Conservation (phyloP, 129 eudicot species). For the Dittrichia graveolens region DNA sequence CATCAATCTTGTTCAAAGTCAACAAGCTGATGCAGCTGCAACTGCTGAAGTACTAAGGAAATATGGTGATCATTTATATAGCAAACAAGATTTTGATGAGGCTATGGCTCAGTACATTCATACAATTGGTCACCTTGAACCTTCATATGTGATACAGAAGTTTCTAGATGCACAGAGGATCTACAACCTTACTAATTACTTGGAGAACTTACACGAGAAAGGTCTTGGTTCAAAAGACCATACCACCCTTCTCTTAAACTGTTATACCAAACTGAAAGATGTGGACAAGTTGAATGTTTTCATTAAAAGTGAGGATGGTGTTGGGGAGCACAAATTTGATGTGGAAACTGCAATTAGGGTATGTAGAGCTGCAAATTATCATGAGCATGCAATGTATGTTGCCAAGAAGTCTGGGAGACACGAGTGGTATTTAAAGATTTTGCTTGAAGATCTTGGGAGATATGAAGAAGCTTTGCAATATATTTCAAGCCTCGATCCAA, state of each 20-base stretch:
- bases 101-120: conserved; percentile 95
- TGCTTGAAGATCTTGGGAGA: conserved; percentile 89
- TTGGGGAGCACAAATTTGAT: conserved; percentile 82
- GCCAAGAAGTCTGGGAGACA: conserved; percentile 95
- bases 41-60: conserved; percentile 96
- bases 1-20: conserved; percentile 92
- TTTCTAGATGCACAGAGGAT: conserved; percentile 98
- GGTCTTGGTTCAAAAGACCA: conserved; percentile 98
- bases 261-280: conserved; percentile 92
- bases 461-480: conserved; percentile 92
- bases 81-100: conserved; percentile 86
- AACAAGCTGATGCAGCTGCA: conserved; percentile 98
- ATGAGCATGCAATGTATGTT: conserved; percentile 98
- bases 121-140: conserved; percentile 95
- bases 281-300: conserved; percentile 82
- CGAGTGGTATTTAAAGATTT: conserved; percentile 93
- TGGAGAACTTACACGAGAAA: conserved; percentile 88
- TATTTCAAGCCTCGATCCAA: conserved; percentile 82
- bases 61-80: conserved; percentile 89
- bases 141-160: conserved; percentile 93
- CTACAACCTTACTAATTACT: conserved; percentile 88
- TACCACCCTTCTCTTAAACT: conserved; percentile 90
- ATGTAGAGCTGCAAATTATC: conserved; percentile 95
- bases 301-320: conserved; percentile 83
- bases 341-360: conserved; percentile 98